phyloP scores from a whole-genome alignment of 495 filamentous ascomycete genomes.

The Tuber calosporum region DNA sequence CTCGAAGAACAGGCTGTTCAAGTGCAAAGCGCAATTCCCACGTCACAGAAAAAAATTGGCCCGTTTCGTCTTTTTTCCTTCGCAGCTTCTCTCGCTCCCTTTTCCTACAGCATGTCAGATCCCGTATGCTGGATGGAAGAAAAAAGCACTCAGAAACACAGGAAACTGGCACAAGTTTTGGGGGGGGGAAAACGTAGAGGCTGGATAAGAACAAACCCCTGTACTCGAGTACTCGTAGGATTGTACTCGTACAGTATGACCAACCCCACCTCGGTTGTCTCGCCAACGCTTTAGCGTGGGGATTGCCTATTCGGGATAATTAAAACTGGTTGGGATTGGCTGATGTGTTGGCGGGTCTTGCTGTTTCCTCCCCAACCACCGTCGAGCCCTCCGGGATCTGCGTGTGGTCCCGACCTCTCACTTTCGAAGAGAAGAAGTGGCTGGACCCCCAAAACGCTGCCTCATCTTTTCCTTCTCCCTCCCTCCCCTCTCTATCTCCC shows the following conservation, averaged over 20 bases:
- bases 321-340: slow-evolving; percentile 18
- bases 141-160: slow-evolving; percentile 6
- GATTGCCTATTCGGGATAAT: slow-evolving; percentile 22
- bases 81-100: slow-evolving; percentile 15
- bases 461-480: slow-evolving; percentile 15
- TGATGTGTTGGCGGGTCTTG: slow-evolving; percentile 23
- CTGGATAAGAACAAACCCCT: slow-evolving; percentile 26
- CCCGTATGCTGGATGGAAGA: slow-evolving; percentile 10
- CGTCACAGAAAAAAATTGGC: slow-evolving; percentile 22
- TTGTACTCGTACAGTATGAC: too few species aligned
- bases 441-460: slow-evolving; percentile 20
- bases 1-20: not conserved
- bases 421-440: slow-evolving; percentile 24
- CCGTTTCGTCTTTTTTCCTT: slow-evolving; percentile 20
- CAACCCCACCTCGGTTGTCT: slow-evolving; percentile 31
- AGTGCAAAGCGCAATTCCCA: slow-evolving; percentile 30
- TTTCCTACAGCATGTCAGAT: slow-evolving; percentile 14
- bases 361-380: slow-evolving; percentile 21
- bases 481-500: slow-evolving; percentile 6
- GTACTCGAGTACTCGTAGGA: too few species aligned
- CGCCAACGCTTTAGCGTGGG: slow-evolving; percentile 31
- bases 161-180: slow-evolving; percentile 15
- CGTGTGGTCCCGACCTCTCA: slow-evolving; percentile 21
- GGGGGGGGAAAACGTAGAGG: slow-evolving; percentile 23
- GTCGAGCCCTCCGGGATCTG: slow-evolving; percentile 6